A percentile compares a stretch with the other conserved stretches of the same genome.
These are phyloP conservation scores for Insectozyma bohioensis DNA, from an alignment of 1,139 yeast species.

Conservation along the genomic window DNA sequence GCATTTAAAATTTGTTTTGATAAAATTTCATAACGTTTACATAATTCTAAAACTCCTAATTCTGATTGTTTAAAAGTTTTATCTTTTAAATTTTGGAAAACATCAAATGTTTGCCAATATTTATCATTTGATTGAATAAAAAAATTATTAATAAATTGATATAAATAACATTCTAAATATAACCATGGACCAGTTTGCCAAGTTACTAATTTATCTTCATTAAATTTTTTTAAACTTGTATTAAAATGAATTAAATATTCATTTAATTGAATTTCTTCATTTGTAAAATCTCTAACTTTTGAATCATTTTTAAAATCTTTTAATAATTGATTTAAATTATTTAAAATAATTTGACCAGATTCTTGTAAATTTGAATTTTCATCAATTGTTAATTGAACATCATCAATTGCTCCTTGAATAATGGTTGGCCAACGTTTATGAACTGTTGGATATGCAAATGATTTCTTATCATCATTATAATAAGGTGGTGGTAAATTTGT, in stretches of 20 bases:
- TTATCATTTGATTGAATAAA: conserved; percentile 31
- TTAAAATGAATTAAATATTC: conserved; percentile 54
- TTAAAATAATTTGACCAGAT: conserved; percentile 20
- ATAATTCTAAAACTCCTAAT: conserved; percentile 79
- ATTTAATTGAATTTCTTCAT: conserved; percentile 36
- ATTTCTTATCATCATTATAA: conserved; percentile 63
- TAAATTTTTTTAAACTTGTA: conserved; percentile 34
- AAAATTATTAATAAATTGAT: conserved; percentile 57
- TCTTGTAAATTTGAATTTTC: conserved; percentile 19
- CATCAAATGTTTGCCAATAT: conserved; percentile 63
- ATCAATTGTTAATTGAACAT: conserved; percentile 34
- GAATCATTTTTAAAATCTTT: conserved; percentile 39
- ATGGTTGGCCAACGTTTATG: conserved; percentile 87
- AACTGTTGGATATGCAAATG: conserved; percentile 83
- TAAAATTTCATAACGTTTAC: conserved; percentile 56
- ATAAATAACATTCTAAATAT: conserved; percentile 79
- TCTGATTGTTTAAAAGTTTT: conserved; percentile 74
- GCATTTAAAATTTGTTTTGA: conserved; percentile 31
- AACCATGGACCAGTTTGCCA: conserved; percentile 97
- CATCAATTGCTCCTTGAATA: conserved; percentile 64
- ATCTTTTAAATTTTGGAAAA: conserved; percentile 68
- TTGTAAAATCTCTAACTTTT: conserved; percentile 42
- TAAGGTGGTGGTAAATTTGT: conserved; percentile 42
- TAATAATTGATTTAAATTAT: conserved; percentile 37
- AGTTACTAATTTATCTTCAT: conserved; percentile 33